Conservation (phyloP, 2,329 filamentous ascomycete species). For the Fusarium beomiforme region DNA sequence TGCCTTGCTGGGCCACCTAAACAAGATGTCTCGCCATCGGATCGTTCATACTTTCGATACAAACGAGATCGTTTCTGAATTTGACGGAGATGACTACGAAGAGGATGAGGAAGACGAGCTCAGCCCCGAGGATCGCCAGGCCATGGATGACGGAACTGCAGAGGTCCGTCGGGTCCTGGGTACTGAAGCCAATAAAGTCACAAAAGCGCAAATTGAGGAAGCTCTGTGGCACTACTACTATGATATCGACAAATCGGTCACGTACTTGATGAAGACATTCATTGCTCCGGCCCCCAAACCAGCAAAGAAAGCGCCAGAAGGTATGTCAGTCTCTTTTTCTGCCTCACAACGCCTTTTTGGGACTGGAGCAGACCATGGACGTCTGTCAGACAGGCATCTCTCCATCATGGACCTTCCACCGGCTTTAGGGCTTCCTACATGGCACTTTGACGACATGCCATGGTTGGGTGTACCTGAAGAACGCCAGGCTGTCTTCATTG, state of each 20-base stretch:
- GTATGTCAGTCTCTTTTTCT: conserved; percentile 54
- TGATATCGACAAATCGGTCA: conserved; percentile 85
- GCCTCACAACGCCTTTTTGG: conserved; percentile 41
- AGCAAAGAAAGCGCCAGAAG: conserved; percentile 55
- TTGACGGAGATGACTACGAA: conserved; percentile 58
- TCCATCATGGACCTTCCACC: conserved; percentile 28
- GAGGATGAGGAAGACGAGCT: conserved; percentile 59
- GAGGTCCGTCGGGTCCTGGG: conserved; percentile 75
- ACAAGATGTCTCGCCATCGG: conserved; percentile 41
- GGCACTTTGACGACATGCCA: conserved; percentile 84
- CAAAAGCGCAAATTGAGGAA: conserved; percentile 79
- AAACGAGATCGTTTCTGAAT: conserved; percentile 59
- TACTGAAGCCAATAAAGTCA: conserved; percentile 64
- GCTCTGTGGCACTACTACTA: conserved; percentile 97
- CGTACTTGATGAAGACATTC: conserved; percentile 77
- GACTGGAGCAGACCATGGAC: conserved; percentile 48
- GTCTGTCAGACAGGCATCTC: conserved; percentile 18
- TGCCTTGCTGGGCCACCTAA: not conserved
- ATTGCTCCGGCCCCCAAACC: conserved; percentile 58
- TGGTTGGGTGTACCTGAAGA: conserved; percentile 80
- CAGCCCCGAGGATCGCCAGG: conserved; percentile 57
- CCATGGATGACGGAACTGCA: conserved; percentile 72
- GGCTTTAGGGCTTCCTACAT: conserved; percentile 48
- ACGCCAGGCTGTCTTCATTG: conserved; percentile 72
- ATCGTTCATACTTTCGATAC: conserved; percentile 57